These are phyloP conservation scores for Talaromyces sp. DNA, from an alignment of 2,329 filamentous ascomycete species.

Conservation along the genomic window DNA sequence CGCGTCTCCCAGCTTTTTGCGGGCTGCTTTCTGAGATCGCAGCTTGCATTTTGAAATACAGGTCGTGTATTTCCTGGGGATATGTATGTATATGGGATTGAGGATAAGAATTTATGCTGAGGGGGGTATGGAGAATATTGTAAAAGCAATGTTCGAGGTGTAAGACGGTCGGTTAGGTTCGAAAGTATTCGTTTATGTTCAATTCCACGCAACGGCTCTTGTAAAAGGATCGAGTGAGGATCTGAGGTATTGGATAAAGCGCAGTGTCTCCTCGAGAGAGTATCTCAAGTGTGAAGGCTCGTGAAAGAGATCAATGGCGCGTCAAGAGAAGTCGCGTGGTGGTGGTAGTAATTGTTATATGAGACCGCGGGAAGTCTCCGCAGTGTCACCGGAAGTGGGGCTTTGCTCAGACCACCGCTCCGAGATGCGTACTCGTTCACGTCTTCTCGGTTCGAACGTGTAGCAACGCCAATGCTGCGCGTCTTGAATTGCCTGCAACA, in stretches of 20 bases:
- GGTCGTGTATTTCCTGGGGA: background rate
- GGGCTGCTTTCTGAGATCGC: constrained; percentile 29
- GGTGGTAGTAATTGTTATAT: constrained; percentile 15
- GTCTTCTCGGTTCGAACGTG: constrained; percentile 16
- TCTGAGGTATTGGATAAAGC: background rate
- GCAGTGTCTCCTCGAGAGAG: background rate
- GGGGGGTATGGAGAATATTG: background rate
- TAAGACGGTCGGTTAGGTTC: background rate
- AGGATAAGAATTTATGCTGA: background rate
- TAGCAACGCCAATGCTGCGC: constrained; percentile 11
- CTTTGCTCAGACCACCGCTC: constrained; percentile 9
- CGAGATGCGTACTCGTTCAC: constrained; percentile 14
- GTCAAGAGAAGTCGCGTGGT: constrained; percentile 19
- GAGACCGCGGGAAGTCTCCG: constrained; percentile 11
- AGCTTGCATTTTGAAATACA: constrained; percentile 22
- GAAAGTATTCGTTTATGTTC: background rate
- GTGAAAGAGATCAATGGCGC: constrained; percentile 9
- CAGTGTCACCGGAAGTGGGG: constrained; percentile 19
- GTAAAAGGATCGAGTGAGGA: background rate
- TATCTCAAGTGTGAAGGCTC: background rate
- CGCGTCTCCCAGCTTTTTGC: constrained; percentile 36
- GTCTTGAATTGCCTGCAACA: constrained; percentile 1
- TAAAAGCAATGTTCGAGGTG: background rate
- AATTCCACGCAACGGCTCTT: background rate
- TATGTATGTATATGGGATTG: background rate